phyloP scores from a whole-genome alignment of 352 stramenopile genomes.

The Pythium graminicola region DNA sequence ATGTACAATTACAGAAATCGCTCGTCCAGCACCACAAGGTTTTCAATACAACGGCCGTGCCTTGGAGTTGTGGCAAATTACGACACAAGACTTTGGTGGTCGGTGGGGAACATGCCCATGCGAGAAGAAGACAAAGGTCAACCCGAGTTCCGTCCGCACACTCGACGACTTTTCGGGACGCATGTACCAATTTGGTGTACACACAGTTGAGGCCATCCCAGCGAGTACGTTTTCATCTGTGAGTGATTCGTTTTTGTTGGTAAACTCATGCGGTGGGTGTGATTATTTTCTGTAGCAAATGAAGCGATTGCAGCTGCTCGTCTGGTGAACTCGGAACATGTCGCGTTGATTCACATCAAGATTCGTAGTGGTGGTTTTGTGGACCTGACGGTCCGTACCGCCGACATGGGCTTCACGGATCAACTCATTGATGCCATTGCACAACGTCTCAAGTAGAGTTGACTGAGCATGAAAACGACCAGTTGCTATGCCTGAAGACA shows the following conservation, averaged over 20 bases:
- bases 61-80: slow-evolving; percentile 81
- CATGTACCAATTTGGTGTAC: slow-evolving; percentile 72
- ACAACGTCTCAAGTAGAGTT: slow-evolving; percentile 56
- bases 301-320: slow-evolving; percentile 80
- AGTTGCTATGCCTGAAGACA: not conserved
- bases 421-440: slow-evolving; percentile 58
- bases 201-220: slow-evolving; percentile 81
- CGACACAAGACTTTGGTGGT: slow-evolving; percentile 80
- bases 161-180: slow-evolving; percentile 79
- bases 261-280: slow-evolving; percentile 1
- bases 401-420: slow-evolving; percentile 78
- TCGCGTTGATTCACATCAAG: slow-evolving; percentile 83
- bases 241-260: not conserved
- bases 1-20: no score
- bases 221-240: slow-evolving; percentile 52
- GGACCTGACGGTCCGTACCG: slow-evolving; percentile 79
- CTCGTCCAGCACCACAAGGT: slow-evolving; percentile 19
- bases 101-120: slow-evolving; percentile 76
- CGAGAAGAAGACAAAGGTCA: slow-evolving; percentile 83
- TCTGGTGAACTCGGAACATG: slow-evolving; percentile 73
- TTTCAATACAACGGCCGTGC: slow-evolving; percentile 81
- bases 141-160: slow-evolving; percentile 65
- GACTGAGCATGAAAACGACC: slow-evolving; percentile 12
- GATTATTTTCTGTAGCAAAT: slow-evolving; percentile 50
- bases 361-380: slow-evolving; percentile 76